Evolutionary conservation across 2,329 filamentous ascomycete genomes (phyloP), one percentile per base, ranked within the genome.

Genomic region (Talaromyces sp.): DNA sequence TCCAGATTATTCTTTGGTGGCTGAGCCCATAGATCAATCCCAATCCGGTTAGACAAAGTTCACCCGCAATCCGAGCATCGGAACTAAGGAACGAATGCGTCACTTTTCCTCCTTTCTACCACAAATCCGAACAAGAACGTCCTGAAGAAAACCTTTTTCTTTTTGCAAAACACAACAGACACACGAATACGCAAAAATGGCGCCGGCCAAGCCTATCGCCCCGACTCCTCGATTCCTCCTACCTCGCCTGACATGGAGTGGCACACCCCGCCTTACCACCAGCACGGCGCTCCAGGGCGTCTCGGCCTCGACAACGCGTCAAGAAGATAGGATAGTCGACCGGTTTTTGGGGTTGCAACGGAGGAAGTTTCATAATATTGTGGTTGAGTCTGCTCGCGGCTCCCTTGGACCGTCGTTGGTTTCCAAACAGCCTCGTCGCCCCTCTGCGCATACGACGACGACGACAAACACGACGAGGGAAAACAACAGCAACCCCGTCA

Each of bases 161-260:
- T 36, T 36, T 12, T 36, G 12, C 33, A 12, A 7, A 36, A 7
- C 7, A 7, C 7, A 12, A 36, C 8, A 36, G 18, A 47, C 28
- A 50, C 67, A 28, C 27, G 4, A 18, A 31, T 28, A 28, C n/a
- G 50, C 50, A 36, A 55, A 44, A n/a, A 81, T 80, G 78, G 73
- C 76, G 50, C 72, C 73, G 56, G 71, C 74, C 60, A 79, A 78
- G 65, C 69, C 73, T 8, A 72, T 79, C 65, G 70, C 70, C 28
- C 77, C 78, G 63, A 69, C 78, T n/a, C 77, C 78, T 52, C 77
- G 77, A 52, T 76, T 73, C 60, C 68, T 79, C 34, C 70, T 78
- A 51, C 75, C 76, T 61, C 76, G 76, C 54, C 68, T 79, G 64
- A 77, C 73, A 18, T 78, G 76, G 76, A 76, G 75, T 63, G 71